Base-by-base conservation (phyloP, 129 eudicot species). In the Cynara cardunculus region DNA sequence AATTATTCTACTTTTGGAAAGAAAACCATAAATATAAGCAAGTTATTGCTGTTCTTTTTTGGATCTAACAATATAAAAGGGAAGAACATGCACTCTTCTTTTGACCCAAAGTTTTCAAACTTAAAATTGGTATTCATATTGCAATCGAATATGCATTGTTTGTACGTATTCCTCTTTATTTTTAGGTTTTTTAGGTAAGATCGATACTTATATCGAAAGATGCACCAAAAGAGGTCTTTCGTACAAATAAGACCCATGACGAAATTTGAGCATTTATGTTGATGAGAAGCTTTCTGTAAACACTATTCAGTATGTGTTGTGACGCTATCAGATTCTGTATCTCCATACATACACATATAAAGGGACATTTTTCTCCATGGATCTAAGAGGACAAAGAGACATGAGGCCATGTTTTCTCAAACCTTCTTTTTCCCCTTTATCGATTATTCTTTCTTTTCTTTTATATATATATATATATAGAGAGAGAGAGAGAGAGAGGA, bases 1-100 rank as follows among this genome's bases (percentile, higher is more conserved):
- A 27, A 71, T 77, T 71, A 78, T 82, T 39, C 82, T 77, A 71
- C 77, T 82, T 82, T 82, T 70, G 78, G 86, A 77, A 77, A 77
- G 78, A 83, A 71, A 83, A 41, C 81, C 24, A 13, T 73, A 77
- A 26, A 28, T 25, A 56, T 82, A 49, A 56, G 34, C 68, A 25
- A 77, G 61, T 35, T 68, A 18, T 83, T 83, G 86, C 74, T 83
- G 78, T 59, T 83, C 53, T 39, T 64, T 13, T 71, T 21, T 82
- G 77, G 86, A 76, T 82, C 85, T 76, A 16, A 37, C 61, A 26
- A 65, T 67, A 65, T 73, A 27, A 61, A 21, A 11, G 61, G 12
- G 7, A 80, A 64, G 49, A 32, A 37, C 25, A 71, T 19, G 68
- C 68, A 22, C 65, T 56, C 0, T 18, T 56, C 65, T 56, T 56